Evolutionary conservation across 2,329 filamentous ascomycete genomes (phyloP).

Genomic region (Aciculosporium take): DNA sequence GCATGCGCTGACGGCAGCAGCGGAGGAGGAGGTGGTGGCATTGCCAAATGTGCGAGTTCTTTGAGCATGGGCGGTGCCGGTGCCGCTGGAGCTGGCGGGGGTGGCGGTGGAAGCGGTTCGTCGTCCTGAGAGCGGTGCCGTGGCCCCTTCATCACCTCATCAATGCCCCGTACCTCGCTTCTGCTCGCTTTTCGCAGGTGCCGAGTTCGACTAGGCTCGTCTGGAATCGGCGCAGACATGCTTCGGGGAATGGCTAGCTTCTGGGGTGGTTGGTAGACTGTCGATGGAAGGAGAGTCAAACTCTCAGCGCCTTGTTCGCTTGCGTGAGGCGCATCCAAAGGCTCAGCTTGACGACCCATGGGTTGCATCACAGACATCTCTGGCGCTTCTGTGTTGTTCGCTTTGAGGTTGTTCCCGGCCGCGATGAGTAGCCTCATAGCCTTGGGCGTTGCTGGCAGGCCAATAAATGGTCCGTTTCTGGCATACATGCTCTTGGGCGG

Average conservation of each 20-base stretch:
- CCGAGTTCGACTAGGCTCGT: conserved; percentile 19
- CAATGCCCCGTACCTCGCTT: conserved; percentile 30
- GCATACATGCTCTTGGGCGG: conserved; percentile 39
- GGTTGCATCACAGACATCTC: conserved; percentile 40
- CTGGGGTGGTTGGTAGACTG: conserved; percentile 43
- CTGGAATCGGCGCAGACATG: conserved; percentile 43
- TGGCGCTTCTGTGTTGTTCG: conserved; percentile 28
- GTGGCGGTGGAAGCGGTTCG: conserved; percentile 39
- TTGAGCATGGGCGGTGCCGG: conserved; percentile 39
- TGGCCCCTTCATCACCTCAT: conserved; percentile 27
- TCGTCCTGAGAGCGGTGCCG: conserved; percentile 37
- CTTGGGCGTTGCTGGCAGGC: conserved; percentile 79
- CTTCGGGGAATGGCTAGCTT: conserved; percentile 39
- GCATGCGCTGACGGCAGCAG: conserved; percentile 40
- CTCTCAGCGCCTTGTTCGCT: conserved; percentile 16
- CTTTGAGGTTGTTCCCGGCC: conserved; percentile 32
- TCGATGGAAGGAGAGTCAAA: conserved; percentile 41
- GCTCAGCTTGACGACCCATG: conserved; percentile 29
- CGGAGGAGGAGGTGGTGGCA: conserved; percentile 47
- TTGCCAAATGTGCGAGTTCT: conserved; percentile 48
- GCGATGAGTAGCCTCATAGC: conserved; percentile 75
- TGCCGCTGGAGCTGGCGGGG: conserved; percentile 31
- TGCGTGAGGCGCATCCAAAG: conserved; percentile 23
- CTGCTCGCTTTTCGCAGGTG: conserved; percentile 22
- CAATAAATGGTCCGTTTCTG: conserved; percentile 41